A percentile compares a stretch with the other conserved stretches of the same genome.
phyloP scores from a whole-genome alignment of 2,329 filamentous ascomycete genomes.

The Fusarium napiforme region DNA sequence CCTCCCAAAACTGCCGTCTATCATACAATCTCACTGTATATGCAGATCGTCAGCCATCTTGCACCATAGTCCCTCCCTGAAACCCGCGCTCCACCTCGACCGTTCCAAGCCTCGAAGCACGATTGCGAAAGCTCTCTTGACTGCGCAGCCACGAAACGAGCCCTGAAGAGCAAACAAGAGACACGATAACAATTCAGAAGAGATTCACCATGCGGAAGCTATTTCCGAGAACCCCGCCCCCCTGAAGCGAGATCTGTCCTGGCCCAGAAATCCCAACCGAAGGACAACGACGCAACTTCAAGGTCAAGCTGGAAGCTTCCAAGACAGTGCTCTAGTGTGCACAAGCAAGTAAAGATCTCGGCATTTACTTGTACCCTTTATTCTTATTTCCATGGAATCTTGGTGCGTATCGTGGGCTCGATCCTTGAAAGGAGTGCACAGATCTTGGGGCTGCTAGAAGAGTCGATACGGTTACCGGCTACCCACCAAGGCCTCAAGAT shows the following conservation, averaged over 20 bases:
- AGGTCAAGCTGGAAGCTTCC: too few relatives aligned
- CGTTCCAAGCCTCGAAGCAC: not conserved
- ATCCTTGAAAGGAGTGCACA: not conserved
- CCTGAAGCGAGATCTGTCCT: not conserved
- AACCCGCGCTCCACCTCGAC: not conserved
- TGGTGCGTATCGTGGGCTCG: not conserved
- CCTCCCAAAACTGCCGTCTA: rapidly evolving
- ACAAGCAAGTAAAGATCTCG: rapidly evolving
- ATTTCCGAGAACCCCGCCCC: not conserved
- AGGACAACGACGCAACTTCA: not conserved
- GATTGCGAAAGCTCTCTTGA: not conserved
- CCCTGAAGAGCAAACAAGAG: rapidly evolving
- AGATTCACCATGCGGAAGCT: rapidly evolving
- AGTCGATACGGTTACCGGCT: too few relatives aligned
- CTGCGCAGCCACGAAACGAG: not conserved
- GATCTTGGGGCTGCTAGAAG: not conserved
- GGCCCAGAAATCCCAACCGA: not conserved
- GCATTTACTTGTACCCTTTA: rapidly evolving
- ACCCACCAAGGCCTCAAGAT: not conserved
- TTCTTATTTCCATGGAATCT: too few relatives aligned
- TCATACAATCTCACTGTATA: rapidly evolving
- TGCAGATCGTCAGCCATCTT: too few relatives aligned
- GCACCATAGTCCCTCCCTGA: not conserved
- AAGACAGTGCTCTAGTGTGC: rapidly evolving
- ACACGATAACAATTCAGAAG: rapidly evolving